phyloP scores from a whole-genome alignment of 2,329 filamentous ascomycete genomes.

The Colletotrichum tropicicola region DNA sequence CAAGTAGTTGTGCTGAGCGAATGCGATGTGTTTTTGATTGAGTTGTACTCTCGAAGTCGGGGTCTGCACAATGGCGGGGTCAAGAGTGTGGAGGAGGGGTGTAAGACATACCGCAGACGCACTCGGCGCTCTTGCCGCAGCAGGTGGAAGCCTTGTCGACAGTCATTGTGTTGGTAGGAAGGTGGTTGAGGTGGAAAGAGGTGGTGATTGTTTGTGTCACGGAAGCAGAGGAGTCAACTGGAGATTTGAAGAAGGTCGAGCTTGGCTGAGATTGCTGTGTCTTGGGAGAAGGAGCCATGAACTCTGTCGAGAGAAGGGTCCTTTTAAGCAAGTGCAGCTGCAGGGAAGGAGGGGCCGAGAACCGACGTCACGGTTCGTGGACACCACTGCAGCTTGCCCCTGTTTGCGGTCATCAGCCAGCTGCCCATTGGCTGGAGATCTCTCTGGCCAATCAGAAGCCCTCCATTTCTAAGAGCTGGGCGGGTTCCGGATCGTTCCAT shows the following conservation, averaged over 20 bases:
- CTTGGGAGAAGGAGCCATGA: background rate
- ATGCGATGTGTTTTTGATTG: slow-evolving; percentile 4
- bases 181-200: background rate
- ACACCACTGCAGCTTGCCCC: background rate
- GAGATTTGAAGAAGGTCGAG: background rate
- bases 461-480: background rate
- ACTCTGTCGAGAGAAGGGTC: slow-evolving; percentile 1
- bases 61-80: background rate
- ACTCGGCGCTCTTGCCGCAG: slow-evolving; percentile 63
- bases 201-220: background rate
- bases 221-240: background rate
- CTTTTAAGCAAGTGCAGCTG: slow-evolving; percentile 23
- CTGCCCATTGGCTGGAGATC: slow-evolving; percentile 16
- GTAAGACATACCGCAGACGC: slow-evolving; percentile 63
- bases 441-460: background rate
- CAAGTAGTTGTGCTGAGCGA: background rate
- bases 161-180: slow-evolving; percentile 40
- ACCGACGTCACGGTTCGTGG: slow-evolving; percentile 26
- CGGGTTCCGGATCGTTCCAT: background rate
- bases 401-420: slow-evolving; percentile 16
- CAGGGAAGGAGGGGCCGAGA: slow-evolving; percentile 24
- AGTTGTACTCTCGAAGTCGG: background rate
- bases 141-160: slow-evolving; percentile 57
- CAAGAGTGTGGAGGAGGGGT: background rate
- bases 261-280: background rate